Conservation (phyloP, 1,284 basidiomycete species). For the Salmacisia buchloeana region DNA sequence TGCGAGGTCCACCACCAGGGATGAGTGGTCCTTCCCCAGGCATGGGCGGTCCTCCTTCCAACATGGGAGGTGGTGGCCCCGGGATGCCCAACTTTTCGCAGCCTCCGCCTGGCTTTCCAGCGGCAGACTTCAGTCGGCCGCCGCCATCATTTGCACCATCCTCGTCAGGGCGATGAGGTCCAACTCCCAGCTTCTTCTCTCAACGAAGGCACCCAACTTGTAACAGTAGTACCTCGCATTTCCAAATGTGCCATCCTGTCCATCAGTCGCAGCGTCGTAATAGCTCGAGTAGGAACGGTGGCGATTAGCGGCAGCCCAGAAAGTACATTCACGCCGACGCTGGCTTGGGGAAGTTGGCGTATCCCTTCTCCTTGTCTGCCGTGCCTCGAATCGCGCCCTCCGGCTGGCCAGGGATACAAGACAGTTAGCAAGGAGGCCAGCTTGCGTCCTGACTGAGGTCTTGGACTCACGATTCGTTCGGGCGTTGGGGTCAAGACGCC, state of each 20-base stretch:
- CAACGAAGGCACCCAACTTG: not conserved
- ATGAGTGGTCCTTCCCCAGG: not conserved
- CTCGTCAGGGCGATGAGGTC: not conserved
- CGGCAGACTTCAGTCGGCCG: not conserved
- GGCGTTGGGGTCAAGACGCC: slow-evolving; percentile 5
- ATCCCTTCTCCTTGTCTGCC: slow-evolving; percentile 1
- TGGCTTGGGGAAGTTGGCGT: not conserved
- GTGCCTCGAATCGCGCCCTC: slow-evolving; percentile 2
- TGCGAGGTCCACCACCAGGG: not conserved
- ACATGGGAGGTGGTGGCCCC: too few species aligned
- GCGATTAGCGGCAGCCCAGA: too few species aligned
- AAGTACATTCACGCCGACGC: not conserved
- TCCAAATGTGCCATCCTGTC: too few species aligned
- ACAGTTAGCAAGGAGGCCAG: not conserved
- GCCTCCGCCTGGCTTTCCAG: not conserved
- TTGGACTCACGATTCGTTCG: not conserved
- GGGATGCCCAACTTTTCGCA: slow-evolving; percentile 5
- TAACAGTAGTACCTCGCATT: too few species aligned
- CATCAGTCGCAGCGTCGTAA: too few species aligned
- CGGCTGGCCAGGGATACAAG: not conserved
- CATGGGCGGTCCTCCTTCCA: not conserved
- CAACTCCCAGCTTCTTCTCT: not conserved
- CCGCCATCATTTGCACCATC: not conserved
- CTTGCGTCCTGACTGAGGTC: not conserved
- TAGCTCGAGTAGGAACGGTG: too few species aligned